Percentiles rank a stretch among this genome's conserved stretches.
Conservation (phyloP, 768 basidiomycete genomes). For the Gymnopilus junonius region DNA sequence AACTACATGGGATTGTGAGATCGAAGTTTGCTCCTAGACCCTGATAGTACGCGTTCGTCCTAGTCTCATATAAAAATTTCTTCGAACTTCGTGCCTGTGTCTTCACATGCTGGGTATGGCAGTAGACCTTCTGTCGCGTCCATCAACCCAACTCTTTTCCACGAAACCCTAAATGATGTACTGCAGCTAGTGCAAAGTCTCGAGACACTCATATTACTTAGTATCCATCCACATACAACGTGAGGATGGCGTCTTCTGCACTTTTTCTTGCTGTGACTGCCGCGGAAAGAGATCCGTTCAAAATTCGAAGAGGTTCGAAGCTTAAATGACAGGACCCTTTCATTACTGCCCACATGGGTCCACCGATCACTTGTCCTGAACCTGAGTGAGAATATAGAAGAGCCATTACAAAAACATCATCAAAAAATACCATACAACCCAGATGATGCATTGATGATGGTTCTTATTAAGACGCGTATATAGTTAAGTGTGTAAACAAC, state of each 20-base stretch:
- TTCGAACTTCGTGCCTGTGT: background rate
- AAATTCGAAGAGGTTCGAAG: background rate
- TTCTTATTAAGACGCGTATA: background rate
- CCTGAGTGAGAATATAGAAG: background rate
- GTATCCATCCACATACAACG: background rate
- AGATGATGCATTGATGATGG: background rate
- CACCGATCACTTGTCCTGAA: background rate
- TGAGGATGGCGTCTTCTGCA: too few relatives aligned
- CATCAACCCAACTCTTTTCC: background rate
- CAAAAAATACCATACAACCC: slow-evolving; percentile 3
- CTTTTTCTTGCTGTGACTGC: too few relatives aligned
- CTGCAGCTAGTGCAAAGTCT: background rate
- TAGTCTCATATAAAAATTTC: background rate
- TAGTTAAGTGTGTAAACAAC: background rate
- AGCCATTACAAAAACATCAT: background rate
- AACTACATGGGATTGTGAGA: background rate
- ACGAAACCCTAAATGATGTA: background rate
- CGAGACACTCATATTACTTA: background rate
- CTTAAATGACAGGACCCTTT: background rate
- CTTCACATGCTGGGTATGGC: background rate
- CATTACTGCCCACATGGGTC: background rate
- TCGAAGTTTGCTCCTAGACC: background rate
- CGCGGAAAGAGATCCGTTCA: background rate
- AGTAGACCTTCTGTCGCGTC: background rate
- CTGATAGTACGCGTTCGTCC: slow-evolving; percentile 1